Evolutionary conservation across 2,329 filamentous ascomycete genomes (phyloP).

Genomic region (Coniella vitis): DNA sequence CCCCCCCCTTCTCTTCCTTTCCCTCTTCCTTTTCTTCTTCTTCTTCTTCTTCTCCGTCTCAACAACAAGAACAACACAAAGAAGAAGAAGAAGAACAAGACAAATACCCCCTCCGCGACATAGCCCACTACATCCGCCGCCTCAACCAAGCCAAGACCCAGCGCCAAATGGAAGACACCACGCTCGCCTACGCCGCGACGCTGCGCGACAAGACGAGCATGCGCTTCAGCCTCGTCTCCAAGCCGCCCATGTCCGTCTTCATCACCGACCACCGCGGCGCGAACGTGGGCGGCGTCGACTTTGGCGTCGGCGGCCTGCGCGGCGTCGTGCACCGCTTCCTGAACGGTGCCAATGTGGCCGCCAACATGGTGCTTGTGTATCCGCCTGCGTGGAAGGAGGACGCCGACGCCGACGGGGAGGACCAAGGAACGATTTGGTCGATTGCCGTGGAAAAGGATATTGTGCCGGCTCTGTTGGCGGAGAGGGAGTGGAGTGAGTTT

Average conservation of each 20-base stretch:
- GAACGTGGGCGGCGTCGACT: slow-evolving; percentile 22
- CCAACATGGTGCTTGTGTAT: slow-evolving; percentile 24
- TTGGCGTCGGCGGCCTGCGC: slow-evolving; percentile 28
- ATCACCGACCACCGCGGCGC: slow-evolving; percentile 26
- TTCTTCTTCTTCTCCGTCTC: neutral
- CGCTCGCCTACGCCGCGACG: slow-evolving; percentile 24
- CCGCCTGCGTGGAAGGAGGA: slow-evolving; percentile 17
- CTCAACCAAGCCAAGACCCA: slow-evolving; percentile 28
- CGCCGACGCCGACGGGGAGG: slow-evolving; percentile 14
- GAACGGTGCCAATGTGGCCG: slow-evolving; percentile 20
- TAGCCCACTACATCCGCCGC: slow-evolving; percentile 29
- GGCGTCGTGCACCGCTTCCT: slow-evolving; percentile 24
- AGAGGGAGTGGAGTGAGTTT: slow-evolving; percentile 27
- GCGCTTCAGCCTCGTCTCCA: slow-evolving; percentile 16
- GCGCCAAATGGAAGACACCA: slow-evolving; percentile 22
- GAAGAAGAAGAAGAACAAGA: no score
- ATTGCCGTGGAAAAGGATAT: slow-evolving; percentile 28
- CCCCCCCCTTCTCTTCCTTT: no score
- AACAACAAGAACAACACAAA: no score
- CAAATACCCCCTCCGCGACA: neutral
- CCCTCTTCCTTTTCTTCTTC: no score
- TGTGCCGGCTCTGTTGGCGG: slow-evolving; percentile 22
- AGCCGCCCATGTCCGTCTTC: slow-evolving; percentile 5
- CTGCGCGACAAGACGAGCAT: slow-evolving; percentile 29
- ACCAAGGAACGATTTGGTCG: slow-evolving; percentile 28